phyloP scores from a whole-genome alignment of 2,329 filamentous ascomycete genomes.

The Sporothrix phasma region DNA sequence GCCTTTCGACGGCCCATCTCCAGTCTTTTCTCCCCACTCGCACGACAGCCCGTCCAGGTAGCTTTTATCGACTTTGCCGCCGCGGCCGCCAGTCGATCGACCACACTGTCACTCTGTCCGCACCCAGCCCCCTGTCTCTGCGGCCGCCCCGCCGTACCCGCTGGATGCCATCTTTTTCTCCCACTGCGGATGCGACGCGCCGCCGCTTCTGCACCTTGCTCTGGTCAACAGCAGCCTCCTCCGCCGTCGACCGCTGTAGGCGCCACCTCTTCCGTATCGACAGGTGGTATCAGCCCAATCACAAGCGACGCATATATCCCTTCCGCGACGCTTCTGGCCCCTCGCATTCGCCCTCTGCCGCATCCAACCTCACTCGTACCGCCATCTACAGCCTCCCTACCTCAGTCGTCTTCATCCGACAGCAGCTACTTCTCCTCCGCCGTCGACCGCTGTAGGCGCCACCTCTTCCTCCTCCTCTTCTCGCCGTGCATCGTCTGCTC shows the following conservation, averaged over 20 bases:
- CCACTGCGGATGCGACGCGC: neutral
- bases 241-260: neutral
- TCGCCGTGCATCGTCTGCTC: neutral
- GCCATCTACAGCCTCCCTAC: neutral
- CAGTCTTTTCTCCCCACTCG: neutral
- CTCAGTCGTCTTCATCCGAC: neutral
- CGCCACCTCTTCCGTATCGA: neutral
- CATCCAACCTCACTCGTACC: neutral
- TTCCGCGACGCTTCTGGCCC: neutral
- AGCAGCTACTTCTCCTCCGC: neutral
- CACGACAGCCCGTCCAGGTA: neutral
- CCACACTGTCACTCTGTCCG: neutral
- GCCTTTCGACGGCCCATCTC: neutral
- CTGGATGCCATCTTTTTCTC: neutral
- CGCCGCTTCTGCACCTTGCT: neutral
- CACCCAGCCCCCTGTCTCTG: neutral
- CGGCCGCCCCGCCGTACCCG: slow-evolving; percentile 1
- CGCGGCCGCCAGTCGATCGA: neutral
- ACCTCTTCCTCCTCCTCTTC: neutral
- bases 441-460: neutral
- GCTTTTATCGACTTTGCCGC: neutral
- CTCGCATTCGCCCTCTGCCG: slow-evolving; percentile 1
- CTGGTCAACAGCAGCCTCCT: neutral
- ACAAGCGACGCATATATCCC: neutral
- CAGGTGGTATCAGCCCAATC: neutral